phyloP scores from a whole-genome alignment of 352 stramenopile genomes.

The Phytophthora sp. region DNA sequence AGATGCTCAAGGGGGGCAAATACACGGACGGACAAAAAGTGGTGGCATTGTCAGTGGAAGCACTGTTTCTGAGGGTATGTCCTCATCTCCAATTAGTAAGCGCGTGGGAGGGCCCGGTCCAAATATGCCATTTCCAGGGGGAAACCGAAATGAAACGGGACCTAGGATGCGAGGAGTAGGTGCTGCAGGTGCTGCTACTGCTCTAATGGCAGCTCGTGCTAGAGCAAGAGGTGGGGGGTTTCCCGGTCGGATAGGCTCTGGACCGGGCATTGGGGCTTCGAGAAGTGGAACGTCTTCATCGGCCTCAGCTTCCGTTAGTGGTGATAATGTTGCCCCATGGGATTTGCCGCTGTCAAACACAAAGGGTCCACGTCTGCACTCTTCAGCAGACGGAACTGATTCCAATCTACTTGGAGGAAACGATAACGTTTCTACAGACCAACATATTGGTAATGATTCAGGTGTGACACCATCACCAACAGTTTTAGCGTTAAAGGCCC shows the following conservation, averaged over 20 bases:
- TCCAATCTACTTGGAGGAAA: neutral
- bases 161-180: conserved; percentile 54
- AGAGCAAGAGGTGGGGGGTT: conserved; percentile 64
- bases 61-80: conserved; percentile 40
- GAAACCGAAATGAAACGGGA: conserved; percentile 19
- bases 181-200: conserved; percentile 66
- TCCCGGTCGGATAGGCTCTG: conserved; percentile 46
- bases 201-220: conserved; percentile 72
- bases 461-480: neutral
- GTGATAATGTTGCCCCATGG: conserved; percentile 70
- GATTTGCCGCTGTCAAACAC: conserved; percentile 62
- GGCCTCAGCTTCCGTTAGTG: conserved; percentile 18
- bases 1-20: conserved; percentile 16
- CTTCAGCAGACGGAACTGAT: conserved; percentile 13
- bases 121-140: conserved; percentile 26
- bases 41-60: conserved; percentile 36
- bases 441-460: neutral
- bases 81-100: conserved; percentile 66
- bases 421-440: neutral
- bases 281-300: conserved; percentile 20
- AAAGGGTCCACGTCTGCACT: conserved; percentile 34
- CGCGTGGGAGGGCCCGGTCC: conserved; percentile 29
- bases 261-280: conserved; percentile 40
- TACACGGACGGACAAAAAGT: conserved; percentile 20
- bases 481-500: conserved; percentile 2